Evolutionary conservation across 768 basidiomycete species (phyloP).

Genomic region (Kwoniella dendrophila): DNA sequence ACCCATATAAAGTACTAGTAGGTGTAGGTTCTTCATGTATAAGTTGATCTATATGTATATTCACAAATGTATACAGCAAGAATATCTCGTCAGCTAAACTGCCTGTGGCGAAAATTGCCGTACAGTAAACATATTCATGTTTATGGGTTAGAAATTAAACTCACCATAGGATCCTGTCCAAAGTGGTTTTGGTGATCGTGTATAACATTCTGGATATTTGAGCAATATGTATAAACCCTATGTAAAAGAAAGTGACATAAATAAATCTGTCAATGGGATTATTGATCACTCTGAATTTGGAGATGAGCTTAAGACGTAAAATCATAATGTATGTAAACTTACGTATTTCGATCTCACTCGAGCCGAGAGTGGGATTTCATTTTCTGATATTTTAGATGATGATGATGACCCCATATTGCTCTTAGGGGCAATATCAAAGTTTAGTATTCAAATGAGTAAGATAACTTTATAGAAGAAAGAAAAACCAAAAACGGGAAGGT

Average conservation of each 20-base stretch:
- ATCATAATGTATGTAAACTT: too few species aligned
- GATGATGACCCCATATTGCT: background rate
- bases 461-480: too few species aligned
- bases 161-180: conserved; percentile 3
- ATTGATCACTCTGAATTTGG: too few species aligned
- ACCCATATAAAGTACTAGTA: background rate
- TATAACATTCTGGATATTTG: background rate
- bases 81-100: background rate
- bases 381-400: background rate
- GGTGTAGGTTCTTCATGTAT: background rate
- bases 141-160: background rate
- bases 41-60: conserved; percentile 2
- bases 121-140: background rate
- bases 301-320: too few species aligned
- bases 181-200: background rate
- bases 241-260: too few species aligned
- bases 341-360: background rate
- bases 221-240: background rate
- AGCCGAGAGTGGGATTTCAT: background rate
- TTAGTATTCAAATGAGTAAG: too few species aligned
- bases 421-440: background rate
- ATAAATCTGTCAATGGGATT: too few species aligned
- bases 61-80: background rate
- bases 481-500: too few species aligned
- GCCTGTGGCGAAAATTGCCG: too few species aligned